These are phyloP conservation scores for Jatropha podagrica DNA, from an alignment of 441 rosid genomes.

Conservation along the genomic window DNA sequence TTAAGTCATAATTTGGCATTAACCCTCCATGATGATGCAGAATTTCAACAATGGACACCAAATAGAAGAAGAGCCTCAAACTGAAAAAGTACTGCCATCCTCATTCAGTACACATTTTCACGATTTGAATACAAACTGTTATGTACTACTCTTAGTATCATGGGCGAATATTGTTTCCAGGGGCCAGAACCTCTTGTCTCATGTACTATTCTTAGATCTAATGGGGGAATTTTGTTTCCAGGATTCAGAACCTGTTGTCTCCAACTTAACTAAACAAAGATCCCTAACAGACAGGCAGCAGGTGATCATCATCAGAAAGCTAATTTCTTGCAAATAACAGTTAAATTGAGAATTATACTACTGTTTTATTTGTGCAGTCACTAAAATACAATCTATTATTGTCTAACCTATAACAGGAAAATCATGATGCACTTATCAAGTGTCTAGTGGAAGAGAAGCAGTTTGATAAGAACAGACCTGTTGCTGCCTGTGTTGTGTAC, in stretches of 20 bases:
- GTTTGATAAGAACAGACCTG: slow-evolving; percentile 48
- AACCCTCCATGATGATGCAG: slow-evolving; percentile 34
- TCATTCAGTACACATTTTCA: slow-evolving; percentile 14
- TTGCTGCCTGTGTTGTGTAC: slow-evolving; percentile 61
- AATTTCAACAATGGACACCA: slow-evolving; percentile 43
- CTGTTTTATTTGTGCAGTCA: slow-evolving; percentile 6
- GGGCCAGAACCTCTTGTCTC: slow-evolving; percentile 37
- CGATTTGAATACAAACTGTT: neutral
- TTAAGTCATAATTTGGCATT: slow-evolving; percentile 12
- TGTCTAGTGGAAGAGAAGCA: slow-evolving; percentile 49
- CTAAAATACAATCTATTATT: slow-evolving; percentile 11
- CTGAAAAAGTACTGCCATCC: slow-evolving; percentile 36
- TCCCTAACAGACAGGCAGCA: slow-evolving; percentile 61
- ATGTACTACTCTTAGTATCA: slow-evolving; percentile 3
- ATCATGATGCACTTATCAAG: slow-evolving; percentile 54
- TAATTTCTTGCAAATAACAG: slow-evolving; percentile 14
- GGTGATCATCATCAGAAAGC: slow-evolving; percentile 34
- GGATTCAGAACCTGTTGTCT: slow-evolving; percentile 41
- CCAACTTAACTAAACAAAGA: slow-evolving; percentile 47
- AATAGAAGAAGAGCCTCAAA: slow-evolving; percentile 34
- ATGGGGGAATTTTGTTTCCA: slow-evolving; percentile 31
- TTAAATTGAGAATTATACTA: slow-evolving; percentile 4
- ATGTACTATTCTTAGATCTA: slow-evolving; percentile 1
- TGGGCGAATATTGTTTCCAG: slow-evolving; percentile 36
- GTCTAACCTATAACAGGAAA: slow-evolving; percentile 47